phyloP scores from a whole-genome alignment of 352 stramenopile genomes.

The Globisporangium nagaii region DNA sequence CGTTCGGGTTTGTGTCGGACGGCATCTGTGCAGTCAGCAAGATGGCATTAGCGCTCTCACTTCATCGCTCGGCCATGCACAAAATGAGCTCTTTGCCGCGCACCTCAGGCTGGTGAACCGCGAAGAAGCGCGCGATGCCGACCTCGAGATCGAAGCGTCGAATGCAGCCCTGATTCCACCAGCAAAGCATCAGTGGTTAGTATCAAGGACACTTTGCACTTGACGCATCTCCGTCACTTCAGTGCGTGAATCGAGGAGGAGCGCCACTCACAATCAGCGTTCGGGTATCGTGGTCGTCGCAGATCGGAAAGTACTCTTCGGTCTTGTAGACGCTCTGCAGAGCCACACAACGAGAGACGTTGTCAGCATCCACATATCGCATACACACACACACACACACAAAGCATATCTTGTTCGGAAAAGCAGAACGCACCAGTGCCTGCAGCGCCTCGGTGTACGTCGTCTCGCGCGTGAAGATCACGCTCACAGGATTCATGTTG shows the following conservation, averaged over 20 bases:
- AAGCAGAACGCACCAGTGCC: conserved; percentile 31
- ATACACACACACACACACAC: not conserved
- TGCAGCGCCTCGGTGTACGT: conserved; percentile 69
- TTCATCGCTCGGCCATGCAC: no score
- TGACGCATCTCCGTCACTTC: no score
- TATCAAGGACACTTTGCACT: no score
- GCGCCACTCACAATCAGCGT: conserved; percentile 39
- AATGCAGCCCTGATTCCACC: conserved; percentile 45
- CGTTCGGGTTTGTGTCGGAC: conserved; percentile 51
- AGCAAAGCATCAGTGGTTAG: not conserved
- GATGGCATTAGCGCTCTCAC: not conserved
- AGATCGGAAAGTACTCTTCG: conserved; percentile 79
- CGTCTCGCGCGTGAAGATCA: conserved; percentile 65
- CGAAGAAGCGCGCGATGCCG: conserved; percentile 67
- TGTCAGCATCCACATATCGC: not conserved
- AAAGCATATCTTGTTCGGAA: not conserved
- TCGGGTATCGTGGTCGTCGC: conserved; percentile 44
- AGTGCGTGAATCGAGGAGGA: not conserved
- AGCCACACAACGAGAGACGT: not conserved
- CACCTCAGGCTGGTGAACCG: conserved; percentile 56
- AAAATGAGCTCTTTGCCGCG: not conserved
- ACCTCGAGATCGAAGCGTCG: conserved; percentile 75
- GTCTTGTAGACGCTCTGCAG: conserved; percentile 61
- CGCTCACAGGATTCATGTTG: conserved; percentile 53
- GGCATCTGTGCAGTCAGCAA: no score